A percentile compares a stretch with the other conserved stretches of the same genome.
Evolutionary conservation across 2,329 filamentous ascomycete species (phyloP).

Genomic region (Tolypocladium endophyticum): DNA sequence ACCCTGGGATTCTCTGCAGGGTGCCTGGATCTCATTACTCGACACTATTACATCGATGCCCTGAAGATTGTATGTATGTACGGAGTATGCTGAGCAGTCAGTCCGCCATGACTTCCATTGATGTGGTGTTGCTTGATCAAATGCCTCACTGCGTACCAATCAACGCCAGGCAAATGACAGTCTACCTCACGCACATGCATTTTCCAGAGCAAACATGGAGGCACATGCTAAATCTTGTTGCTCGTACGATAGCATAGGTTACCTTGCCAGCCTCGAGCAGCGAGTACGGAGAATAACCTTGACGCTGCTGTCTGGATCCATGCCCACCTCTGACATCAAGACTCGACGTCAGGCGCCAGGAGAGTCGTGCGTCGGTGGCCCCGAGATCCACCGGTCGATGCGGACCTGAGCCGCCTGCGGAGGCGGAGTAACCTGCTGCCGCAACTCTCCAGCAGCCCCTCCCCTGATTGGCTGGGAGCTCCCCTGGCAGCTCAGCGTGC

Average conservation of each 20-base stretch:
- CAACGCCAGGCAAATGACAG: too few relatives aligned
- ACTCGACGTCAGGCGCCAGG: not conserved
- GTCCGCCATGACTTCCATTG: too few relatives aligned
- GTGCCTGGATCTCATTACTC: not conserved
- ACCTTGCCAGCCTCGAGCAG: not conserved
- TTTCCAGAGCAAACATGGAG: too few relatives aligned
- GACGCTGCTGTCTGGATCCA: not conserved
- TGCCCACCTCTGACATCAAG: not conserved
- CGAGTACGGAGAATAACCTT: not conserved
- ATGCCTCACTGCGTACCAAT: too few relatives aligned
- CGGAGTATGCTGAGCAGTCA: too few relatives aligned
- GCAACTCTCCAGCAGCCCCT: not conserved
- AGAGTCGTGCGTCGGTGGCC: not conserved
- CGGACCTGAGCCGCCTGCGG: not conserved
- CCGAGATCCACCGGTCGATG: not conserved
- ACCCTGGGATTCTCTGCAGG: not conserved
- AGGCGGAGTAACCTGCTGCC: slow-evolving; percentile 1
- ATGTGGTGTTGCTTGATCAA: too few relatives aligned
- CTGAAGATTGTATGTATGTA: too few relatives aligned
- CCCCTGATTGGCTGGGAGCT: slow-evolving; percentile 17
- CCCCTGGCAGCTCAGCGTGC: slow-evolving; percentile 6
- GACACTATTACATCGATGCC: not conserved
- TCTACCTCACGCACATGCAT: too few relatives aligned
- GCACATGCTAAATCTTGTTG: too few relatives aligned
- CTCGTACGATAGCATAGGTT: too few relatives aligned